Base-by-base conservation (phyloP, 306 rosid species). In the Alnus rubra region DNA sequence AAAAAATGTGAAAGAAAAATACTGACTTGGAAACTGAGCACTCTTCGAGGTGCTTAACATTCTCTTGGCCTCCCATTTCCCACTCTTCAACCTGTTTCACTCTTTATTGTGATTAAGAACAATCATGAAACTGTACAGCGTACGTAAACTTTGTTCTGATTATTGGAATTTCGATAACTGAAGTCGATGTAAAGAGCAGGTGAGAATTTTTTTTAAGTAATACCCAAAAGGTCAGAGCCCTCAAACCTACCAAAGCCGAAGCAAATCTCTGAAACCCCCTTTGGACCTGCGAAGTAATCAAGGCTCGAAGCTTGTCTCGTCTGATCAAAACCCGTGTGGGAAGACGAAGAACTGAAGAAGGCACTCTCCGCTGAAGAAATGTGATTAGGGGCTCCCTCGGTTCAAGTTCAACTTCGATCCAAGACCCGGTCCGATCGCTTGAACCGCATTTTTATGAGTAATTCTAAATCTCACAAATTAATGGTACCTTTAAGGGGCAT, bases 21-120 rank as follows among this genome's bases (percentile, higher is more conserved):
- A 84, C 92, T 82, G 19, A 92, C 97, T 94, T 92, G 83, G 97
- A 83, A 73, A 94, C 97, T 1, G 98, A 90, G 81, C 98, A 92
- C 18, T 94, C 97, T 79, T 89, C 97, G 62, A 92, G 88, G 63
- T 94, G 91, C 87, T 94, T 94, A 18, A 90, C 96, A 48, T 75
- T 78, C 77, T 91, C 98, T 82, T 94, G 88, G 70, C 84, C 76
- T 60, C 83, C 91, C 98, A 92, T 94, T 50, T 44, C 72, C 39
- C 69, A 18, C 53, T 63, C 69, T 13, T 53, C 59, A 53, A 53
- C 59, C 59, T 53, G 59, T 53, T 53, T 18, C 59, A 53, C 59
- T 53, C 19, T 16, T 53, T 6, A 6, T 15, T 53, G 59, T 53
- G 59, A 53, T 53, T 53, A 14, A 53, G n/a, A 15, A 15, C 59